phyloP scores from a whole-genome alignment of 345 rosid genomes.

The Microcos paniculata region DNA sequence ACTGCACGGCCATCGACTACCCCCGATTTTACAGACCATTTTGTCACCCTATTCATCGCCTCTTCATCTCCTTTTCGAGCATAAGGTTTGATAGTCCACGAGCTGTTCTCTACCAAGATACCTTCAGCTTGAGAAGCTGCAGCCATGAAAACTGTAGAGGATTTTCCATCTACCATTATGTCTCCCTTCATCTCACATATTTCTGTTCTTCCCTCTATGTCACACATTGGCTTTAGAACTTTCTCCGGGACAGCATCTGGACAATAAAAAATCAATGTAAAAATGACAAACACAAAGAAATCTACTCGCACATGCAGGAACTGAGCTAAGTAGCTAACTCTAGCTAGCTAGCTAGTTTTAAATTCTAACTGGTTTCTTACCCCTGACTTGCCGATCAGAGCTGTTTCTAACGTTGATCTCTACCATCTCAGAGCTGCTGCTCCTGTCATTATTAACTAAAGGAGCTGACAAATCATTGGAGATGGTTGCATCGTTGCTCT shows the following conservation, averaged over 20 bases:
- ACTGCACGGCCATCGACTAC: neutral
- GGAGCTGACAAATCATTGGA: neutral
- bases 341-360: neutral
- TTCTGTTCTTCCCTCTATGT: conserved; percentile 45
- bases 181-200: conserved; percentile 57
- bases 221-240: conserved; percentile 40
- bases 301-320: neutral
- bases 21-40: conserved; percentile 57
- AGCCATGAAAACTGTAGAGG: conserved; percentile 38
- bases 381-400: neutral
- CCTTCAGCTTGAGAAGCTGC: conserved; percentile 18
- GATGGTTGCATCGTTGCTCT: neutral
- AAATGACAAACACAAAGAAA: neutral
- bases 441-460: neutral
- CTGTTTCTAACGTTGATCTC: conserved; percentile 9
- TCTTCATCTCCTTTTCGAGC: conserved; percentile 56
- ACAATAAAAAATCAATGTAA: neutral
- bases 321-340: neutral
- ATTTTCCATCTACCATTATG: conserved; percentile 50
- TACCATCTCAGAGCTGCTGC: conserved; percentile 34
- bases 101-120: conserved; percentile 29
- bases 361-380: neutral
- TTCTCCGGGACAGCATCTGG: conserved; percentile 6
- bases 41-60: conserved; percentile 46
- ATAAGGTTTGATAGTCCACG: conserved; percentile 66